Evolutionary conservation across 495 filamentous ascomycete genomes (phyloP).

Genomic region (Aspergillus hancockii): DNA sequence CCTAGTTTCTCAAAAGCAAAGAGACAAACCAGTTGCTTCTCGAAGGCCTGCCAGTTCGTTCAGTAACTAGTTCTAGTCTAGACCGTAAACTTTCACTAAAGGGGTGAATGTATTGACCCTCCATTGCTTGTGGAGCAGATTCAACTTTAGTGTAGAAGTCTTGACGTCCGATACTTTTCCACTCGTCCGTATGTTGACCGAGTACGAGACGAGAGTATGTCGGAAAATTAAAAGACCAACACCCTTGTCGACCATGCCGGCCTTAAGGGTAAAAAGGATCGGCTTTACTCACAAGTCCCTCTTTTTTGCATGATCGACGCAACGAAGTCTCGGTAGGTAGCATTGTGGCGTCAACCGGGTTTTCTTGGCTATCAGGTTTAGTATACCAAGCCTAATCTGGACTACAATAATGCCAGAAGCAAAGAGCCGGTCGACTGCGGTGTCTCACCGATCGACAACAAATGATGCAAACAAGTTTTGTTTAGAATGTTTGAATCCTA

Average conservation of each 20-base stretch:
- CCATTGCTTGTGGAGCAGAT: not conserved
- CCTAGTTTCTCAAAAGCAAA: not conserved
- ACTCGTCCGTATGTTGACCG: not conserved
- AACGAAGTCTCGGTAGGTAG: constrained; percentile 4
- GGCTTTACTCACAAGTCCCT: not conserved
- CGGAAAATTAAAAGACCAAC: not conserved
- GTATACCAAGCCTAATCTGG: not conserved
- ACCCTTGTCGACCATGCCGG: not conserved
- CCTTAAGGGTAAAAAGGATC: not conserved
- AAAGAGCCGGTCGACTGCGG: not conserved
- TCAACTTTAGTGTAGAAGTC: not conserved
- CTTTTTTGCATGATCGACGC: constrained; percentile 2
- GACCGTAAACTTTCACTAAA: not conserved
- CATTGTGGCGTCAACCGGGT: not conserved
- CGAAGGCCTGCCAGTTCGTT: not conserved
- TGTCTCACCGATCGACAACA: too few species aligned
- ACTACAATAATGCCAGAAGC: not conserved
- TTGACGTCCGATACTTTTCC: not conserved
- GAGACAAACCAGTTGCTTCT: not conserved
- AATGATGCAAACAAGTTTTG: too few species aligned
- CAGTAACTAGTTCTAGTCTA: not conserved
- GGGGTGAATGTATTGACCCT: not conserved
- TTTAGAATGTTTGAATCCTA: not conserved
- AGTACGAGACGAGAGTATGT: not conserved
- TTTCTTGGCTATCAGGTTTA: not conserved